Base-by-base conservation (phyloP, 306 rosid genomes). In the Vigna reflexopilosa region DNA sequence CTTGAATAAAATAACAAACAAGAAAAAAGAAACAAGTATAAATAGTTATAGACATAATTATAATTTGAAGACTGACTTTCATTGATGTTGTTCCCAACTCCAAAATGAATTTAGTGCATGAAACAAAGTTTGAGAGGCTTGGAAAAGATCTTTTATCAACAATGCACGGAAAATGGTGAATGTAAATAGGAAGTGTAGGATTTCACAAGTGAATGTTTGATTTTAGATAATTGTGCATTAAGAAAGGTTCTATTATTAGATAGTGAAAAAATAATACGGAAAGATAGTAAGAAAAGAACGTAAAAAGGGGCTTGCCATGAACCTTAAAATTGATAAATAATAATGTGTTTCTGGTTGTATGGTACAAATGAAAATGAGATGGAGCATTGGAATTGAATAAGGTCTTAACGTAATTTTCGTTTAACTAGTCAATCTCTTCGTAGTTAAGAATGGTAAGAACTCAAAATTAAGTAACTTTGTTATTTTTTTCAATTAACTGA, bases 231-330 rank as follows among this genome's bases (percentile, higher is more conserved):
- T 5, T 17, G 19, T 52, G 62, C 20, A 57, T 75, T 44, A 50
- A 64, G 73, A 69, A 38, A 58, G 45, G 3, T 78, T 75, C 22
- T 80, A 82, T 57, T 70, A n/a, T 82, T 77, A 44, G 82, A 26
- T 22, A 17, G 12, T 22, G n/a, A 11, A 14, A 75, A 4, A 78
- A 71, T 34, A 56, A 36, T 17, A 40, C 63, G 50, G 5, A 45
- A 74, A 78, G 70, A 55, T 50, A 20, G 69, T 24, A 72, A 20
- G 70, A 64, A 19, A 61, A 40, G 48, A 73, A 75, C 16, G 52
- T 44, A 73, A 76, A 70, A 52, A 55, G 30, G 30, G 56, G 67
- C 59, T 51, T 87, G 75, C 88, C 85, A 19, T 26, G 24, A 87
- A 87, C 70, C 78, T 10, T 26, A 70, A 81, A 84, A 10, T 42